Evolutionary conservation across 148 eudicot genomes (phyloP).

Genomic region (Silene conica): DNA sequence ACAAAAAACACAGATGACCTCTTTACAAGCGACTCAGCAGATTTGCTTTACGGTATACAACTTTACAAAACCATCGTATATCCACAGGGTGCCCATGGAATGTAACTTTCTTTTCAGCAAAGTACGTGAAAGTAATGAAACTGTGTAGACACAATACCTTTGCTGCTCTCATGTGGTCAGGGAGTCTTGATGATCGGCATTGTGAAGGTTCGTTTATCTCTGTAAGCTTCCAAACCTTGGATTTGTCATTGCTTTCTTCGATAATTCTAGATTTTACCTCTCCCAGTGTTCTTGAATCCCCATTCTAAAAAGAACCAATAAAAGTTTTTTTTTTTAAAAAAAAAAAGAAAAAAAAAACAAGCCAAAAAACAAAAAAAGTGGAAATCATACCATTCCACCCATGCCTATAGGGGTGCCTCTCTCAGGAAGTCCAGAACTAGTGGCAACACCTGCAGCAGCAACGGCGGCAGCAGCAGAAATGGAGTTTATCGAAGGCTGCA

Average conservation of each 20-base stretch:
- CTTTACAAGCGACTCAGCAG: no score
- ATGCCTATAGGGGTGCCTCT: slow-evolving; percentile 50
- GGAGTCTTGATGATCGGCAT: slow-evolving; percentile 70
- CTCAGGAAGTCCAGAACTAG: slow-evolving; percentile 55
- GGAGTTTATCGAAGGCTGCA: slow-evolving; percentile 51
- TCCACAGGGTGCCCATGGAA: background rate
- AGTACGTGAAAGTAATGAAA: background rate
- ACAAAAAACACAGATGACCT: no score
- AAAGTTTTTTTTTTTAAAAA: no score
- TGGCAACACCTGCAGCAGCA: slow-evolving; percentile 33
- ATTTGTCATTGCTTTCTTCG: slow-evolving; percentile 65
- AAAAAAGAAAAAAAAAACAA: slow-evolving; percentile 2
- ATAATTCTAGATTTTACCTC: slow-evolving; percentile 59
- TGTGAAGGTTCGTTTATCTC: slow-evolving; percentile 77
- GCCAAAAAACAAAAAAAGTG: background rate
- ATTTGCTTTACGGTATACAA: no score
- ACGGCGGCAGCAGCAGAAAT: slow-evolving; percentile 39
- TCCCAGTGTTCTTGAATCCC: slow-evolving; percentile 51
- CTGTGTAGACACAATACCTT: slow-evolving; percentile 40
- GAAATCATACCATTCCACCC: slow-evolving; percentile 50
- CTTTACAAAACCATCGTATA: background rate
- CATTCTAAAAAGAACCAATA: slow-evolving; percentile 43
- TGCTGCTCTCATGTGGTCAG: slow-evolving; percentile 62
- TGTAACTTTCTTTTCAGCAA: background rate
- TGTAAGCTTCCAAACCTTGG: slow-evolving; percentile 69